Evolutionary conservation across 2,329 filamentous ascomycete species (phyloP), one percentile per base, ranked within the genome.

Genomic region (Ceratocystis diversiconidia): DNA sequence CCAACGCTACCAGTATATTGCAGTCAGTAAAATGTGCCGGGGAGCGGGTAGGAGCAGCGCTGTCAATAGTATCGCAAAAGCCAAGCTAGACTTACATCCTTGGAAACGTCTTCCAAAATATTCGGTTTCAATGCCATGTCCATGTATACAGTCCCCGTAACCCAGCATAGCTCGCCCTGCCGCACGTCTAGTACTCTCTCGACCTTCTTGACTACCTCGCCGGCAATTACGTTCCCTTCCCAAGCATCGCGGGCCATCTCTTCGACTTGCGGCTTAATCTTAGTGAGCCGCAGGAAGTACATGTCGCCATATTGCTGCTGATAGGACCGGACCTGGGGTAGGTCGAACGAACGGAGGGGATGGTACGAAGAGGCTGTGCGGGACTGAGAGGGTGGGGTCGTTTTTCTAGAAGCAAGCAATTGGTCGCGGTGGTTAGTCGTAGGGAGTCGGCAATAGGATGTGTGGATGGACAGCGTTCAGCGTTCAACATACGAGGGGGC

Each of bases 281-380:
- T 88, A 46, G 90, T 85, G 28, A 99, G 82, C 12, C 94, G 88
- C 70, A 96, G 75, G 73, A 96, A 99, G 80, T 99, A 99, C 84
- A 97, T 92, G 75, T 99, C 94, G 69, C 88, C 90, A 82, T 89
- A 99, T 76, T 99, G 94, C 74, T 97, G 94, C 74, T 92, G 81
- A 74, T 97, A 99, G 65, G 91, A 87, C 68, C 82, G 82, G 67
- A 82, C 78, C 71, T 82, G 86, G 28, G 88, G 82, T 8, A 97
- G 83, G 61, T 78, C 78, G 75, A 91, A 97, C 6, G 86, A 88
- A 65, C 85, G 77, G 32, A 95, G 80, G 0, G 92, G 85, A 66
- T 84, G 86, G 78, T 96, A 97, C 65, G 73, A 73, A 7, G 80
- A 81, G 69, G 79, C 70, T 25, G 44, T 48, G 44, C 55, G 55